A percentile compares a stretch with the other conserved stretches of the same genome.
Evolutionary conservation across 345 rosid species (phyloP).

Genomic region (Psidium friedrichsthalianum): DNA sequence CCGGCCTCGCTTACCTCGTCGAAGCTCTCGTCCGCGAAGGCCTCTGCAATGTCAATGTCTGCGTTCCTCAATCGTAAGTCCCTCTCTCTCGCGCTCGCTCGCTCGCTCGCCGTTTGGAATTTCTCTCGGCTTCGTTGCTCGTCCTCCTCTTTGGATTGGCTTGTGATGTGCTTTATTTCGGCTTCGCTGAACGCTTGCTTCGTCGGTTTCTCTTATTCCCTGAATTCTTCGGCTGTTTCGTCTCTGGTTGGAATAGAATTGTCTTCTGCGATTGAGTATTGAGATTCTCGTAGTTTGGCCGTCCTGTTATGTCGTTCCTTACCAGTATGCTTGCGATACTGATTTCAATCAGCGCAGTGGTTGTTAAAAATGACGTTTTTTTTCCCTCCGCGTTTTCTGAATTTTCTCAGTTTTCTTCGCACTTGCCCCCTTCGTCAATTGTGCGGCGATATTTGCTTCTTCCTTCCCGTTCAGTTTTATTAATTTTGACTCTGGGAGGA

Average conservation of each 20-base stretch:
- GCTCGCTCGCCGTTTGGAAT: neutral
- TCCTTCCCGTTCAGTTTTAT: neutral
- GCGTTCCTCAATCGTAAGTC: slow-evolving; percentile 91
- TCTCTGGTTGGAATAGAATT: neutral
- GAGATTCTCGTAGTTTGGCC: neutral
- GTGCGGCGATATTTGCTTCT: neutral
- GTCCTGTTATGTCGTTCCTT: neutral
- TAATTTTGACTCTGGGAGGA: neutral
- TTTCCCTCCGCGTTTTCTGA: neutral
- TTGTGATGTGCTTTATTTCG: neutral
- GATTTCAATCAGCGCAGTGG: neutral
- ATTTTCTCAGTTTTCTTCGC: neutral
- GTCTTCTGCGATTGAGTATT: neutral
- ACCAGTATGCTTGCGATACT: neutral
- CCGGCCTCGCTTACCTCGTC: slow-evolving; percentile 79
- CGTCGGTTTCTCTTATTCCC: neutral
- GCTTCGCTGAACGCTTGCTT: neutral
- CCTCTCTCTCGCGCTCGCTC: neutral
- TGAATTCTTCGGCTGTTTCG: neutral
- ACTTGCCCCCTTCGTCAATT: neutral
- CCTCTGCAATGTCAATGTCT: slow-evolving; percentile 75
- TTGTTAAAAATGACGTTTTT: neutral
- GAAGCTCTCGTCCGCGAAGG: slow-evolving; percentile 73
- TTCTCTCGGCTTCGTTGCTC: neutral
- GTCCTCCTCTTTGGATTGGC: neutral